A percentile compares a stretch with the other conserved stretches of the same genome.
Evolutionary conservation across 169 alveolate species (phyloP).

Genomic region (Plasmodium adleri): DNA sequence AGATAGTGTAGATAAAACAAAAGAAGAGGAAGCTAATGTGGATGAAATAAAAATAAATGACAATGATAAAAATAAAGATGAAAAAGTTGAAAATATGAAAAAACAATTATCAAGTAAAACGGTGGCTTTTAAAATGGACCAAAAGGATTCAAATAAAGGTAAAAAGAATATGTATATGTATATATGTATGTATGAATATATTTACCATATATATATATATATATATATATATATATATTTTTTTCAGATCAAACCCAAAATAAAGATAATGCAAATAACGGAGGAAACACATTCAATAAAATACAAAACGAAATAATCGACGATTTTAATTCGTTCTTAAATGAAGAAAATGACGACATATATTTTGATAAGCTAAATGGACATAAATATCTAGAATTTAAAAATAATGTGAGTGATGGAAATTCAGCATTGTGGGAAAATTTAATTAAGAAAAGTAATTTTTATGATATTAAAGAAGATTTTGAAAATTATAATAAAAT

Average conservation of each 20-base stretch:
- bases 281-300: background rate
- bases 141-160: too few species aligned
- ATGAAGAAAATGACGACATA: background rate
- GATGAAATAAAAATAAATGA: background rate
- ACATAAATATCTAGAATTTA: conserved; percentile 17
- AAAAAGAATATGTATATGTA: background rate
- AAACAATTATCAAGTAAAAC: conserved; percentile 1
- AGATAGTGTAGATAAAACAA: background rate
- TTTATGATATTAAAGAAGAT: conserved; percentile 51
- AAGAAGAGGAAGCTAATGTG: background rate
- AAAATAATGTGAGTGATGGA: conserved; percentile 1
- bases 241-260: too few species aligned
- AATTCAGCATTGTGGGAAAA: conserved; percentile 31
- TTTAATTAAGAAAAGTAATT: conserved; percentile 49
- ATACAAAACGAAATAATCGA: conserved; percentile 27
- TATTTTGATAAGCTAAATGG: background rate
- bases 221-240: too few species aligned
- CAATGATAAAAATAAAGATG: background rate
- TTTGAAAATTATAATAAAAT: conserved; percentile 64
- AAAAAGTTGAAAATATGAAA: background rate
- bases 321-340: conserved; percentile 23
- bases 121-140: background rate
- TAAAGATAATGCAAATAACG: background rate
- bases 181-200: too few species aligned
- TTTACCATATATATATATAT: too few species aligned